A percentile compares a stretch with the other conserved stretches of the same genome.
Conservation (phyloP, 2,329 filamentous ascomycete species). For the Exophiala bonariae region DNA sequence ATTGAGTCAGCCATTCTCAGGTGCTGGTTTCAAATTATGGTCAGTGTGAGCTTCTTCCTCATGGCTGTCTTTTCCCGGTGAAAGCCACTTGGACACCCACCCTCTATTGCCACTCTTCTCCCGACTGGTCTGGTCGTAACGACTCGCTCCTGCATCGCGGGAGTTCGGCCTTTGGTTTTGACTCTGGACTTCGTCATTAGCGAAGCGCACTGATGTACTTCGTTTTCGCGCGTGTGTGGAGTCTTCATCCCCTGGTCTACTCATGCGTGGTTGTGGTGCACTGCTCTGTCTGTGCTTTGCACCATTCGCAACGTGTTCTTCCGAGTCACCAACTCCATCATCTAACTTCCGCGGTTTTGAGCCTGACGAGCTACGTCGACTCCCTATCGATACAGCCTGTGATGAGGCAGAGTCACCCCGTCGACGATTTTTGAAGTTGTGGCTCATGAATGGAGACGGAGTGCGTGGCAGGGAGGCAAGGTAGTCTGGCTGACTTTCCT, state of each 20-base stretch:
- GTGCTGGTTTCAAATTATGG: too few species aligned
- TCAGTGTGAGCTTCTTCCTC: too few species aligned
- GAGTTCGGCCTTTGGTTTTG: conserved; percentile 3
- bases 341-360: conserved; percentile 1
- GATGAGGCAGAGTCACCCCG: conserved; percentile 24
- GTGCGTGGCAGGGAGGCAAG: conserved; percentile 33
- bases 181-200: conserved; percentile 5
- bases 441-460: conserved; percentile 23
- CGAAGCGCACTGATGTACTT: conserved; percentile 21
- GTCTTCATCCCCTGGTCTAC: not conserved
- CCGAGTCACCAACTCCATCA: not conserved
- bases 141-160: conserved; percentile 6
- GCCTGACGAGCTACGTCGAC: conserved; percentile 10
- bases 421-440: conserved; percentile 11
- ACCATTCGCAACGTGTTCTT: not conserved
- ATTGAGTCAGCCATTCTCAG: too few species aligned
- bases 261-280: conserved; percentile 3
- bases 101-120: conserved; percentile 2
- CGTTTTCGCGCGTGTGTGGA: not conserved
- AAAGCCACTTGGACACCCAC: not conserved
- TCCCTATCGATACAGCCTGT: conserved; percentile 17
- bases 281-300: conserved; percentile 11
- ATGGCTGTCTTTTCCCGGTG: not conserved
- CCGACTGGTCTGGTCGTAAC: conserved; percentile 14
- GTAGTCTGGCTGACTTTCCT: conserved; percentile 47